A percentile compares a stretch with the other conserved stretches of the same genome.
These are phyloP conservation scores for Chaetomium sp. DNA, from an alignment of 2,329 filamentous ascomycete species.

Conservation along the genomic window DNA sequence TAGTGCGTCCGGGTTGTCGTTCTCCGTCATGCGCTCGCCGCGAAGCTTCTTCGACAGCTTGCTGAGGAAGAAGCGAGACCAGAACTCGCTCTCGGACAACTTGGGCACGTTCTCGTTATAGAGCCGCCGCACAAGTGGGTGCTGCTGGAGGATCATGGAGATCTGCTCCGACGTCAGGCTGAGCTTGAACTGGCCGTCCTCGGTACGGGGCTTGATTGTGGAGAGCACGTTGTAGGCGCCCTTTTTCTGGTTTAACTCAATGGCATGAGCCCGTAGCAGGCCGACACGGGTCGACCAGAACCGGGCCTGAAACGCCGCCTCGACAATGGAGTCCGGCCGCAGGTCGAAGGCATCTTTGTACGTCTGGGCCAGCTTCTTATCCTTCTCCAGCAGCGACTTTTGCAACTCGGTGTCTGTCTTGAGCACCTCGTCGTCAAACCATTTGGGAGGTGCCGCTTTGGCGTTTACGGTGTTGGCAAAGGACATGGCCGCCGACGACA, in stretches of 20 bases:
- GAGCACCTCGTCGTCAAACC: constrained; percentile 76
- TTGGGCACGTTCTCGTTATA: constrained; percentile 92
- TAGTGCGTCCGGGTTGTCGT: constrained; percentile 67
- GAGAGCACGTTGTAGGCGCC: constrained; percentile 93
- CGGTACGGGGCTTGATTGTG: constrained; percentile 72
- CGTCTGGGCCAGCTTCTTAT: constrained; percentile 67
- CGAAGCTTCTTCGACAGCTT: constrained; percentile 84
- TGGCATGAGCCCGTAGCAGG: constrained; percentile 80
- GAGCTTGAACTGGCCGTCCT: constrained; percentile 68
- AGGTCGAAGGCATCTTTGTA: constrained; percentile 79
- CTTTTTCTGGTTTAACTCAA: constrained; percentile 77
- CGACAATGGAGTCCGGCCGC: constrained; percentile 77
- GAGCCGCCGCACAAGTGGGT: constrained; percentile 80
- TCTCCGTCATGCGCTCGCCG: constrained; percentile 76
- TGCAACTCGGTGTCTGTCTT: constrained; percentile 76
- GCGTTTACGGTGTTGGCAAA: constrained; percentile 64
- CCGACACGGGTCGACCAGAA: constrained; percentile 92
- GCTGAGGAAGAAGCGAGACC: constrained; percentile 90
- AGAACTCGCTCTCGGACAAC: constrained; percentile 74
- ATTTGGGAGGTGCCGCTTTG: constrained; percentile 47
- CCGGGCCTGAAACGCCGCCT: constrained; percentile 76
- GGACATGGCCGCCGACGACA: constrained; percentile 63
- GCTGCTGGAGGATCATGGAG: constrained; percentile 85
- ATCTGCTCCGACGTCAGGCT: constrained; percentile 90
- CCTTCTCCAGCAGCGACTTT: constrained; percentile 78